phyloP scores from a whole-genome alignment of 805 yeast species.

The Grigorovia humatica region DNA sequence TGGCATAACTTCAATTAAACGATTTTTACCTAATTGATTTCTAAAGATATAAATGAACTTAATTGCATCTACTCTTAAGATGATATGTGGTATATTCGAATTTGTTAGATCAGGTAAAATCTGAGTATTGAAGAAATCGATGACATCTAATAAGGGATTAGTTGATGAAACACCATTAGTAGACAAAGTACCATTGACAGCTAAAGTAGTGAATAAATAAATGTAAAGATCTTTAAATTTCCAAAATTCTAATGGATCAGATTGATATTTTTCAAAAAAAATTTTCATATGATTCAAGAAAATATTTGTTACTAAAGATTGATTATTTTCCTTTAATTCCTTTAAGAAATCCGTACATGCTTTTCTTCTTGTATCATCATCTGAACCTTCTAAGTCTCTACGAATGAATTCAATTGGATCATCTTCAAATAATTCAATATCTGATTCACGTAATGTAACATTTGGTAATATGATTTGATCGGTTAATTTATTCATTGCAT shows the following conservation, averaged over 20 bases:
- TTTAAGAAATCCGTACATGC: conserved; percentile 88
- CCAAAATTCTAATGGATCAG: conserved; percentile 52
- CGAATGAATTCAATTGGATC: conserved; percentile 92
- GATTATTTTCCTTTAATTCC: conserved; percentile 72
- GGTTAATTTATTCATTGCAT: conserved; percentile 61
- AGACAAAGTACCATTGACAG: conserved; percentile 85
- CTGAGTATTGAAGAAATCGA: conserved; percentile 69
- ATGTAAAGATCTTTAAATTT: conserved; percentile 78
- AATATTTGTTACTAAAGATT: conserved; percentile 59
- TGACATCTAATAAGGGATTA: conserved; percentile 75
- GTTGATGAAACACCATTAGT: conserved; percentile 80
- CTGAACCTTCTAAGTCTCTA: conserved; percentile 91
- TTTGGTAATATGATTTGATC: conserved; percentile 84
- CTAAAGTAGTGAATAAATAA: conserved; percentile 77
- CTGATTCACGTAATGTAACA: conserved; percentile 72
- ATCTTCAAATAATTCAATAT: conserved; percentile 90
- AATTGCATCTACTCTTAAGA: conserved; percentile 84
- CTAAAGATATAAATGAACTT: conserved; percentile 82
- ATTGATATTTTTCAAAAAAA: conserved; percentile 44
- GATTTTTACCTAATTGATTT: conserved; percentile 84
- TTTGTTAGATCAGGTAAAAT: conserved; percentile 74
- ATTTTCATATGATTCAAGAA: conserved; percentile 63
- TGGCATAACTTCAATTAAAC: conserved; percentile 70
- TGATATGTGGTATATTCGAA: conserved; percentile 46
- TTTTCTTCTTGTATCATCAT: conserved; percentile 83